A percentile compares a stretch with the other conserved stretches of the same genome.
These are phyloP conservation scores for Candida boidinii DNA, from an alignment of 805 yeast genomes.

Conservation along the genomic window DNA sequence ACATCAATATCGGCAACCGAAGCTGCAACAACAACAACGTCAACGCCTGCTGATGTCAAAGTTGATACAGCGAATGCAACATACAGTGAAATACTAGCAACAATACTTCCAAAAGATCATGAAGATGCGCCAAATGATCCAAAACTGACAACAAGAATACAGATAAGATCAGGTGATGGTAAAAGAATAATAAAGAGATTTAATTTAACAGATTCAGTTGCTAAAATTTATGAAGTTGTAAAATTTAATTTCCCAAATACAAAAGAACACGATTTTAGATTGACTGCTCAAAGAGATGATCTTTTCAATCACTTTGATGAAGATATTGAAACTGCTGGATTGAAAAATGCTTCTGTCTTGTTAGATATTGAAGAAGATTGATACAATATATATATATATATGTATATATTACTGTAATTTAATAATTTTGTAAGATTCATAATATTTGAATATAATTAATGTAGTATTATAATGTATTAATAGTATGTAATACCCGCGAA, in stretches of 20 bases:
- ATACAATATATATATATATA: neutral
- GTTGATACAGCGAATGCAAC: constrained; percentile 11
- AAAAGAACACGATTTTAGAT: constrained; percentile 39
- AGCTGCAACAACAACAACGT: constrained; percentile 1
- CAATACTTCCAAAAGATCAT: constrained; percentile 42
- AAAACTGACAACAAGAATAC: constrained; percentile 62
- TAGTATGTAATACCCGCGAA: no score
- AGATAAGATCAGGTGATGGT: constrained; percentile 87
- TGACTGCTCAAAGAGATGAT: constrained; percentile 51
- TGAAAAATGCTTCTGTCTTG: constrained; percentile 73
- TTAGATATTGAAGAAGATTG: constrained; percentile 42
- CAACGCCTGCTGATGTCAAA: constrained; percentile 13
- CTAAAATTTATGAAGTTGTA: constrained; percentile 52
- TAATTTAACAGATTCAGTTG: constrained; percentile 46
- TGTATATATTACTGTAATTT: neutral
- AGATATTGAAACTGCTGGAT: constrained; percentile 65
- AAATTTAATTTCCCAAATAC: constrained; percentile 47
- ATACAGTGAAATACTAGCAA: constrained; percentile 32
- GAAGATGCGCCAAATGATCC: constrained; percentile 33
- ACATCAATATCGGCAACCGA: constrained; percentile 4
- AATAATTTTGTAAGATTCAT: no score
- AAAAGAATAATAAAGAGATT: constrained; percentile 70
- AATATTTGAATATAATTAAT: no score
- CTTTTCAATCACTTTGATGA: constrained; percentile 42
- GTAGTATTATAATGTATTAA: no score